Evolutionary conservation across 75 land plant genomes (phyloP).

Genomic region (Isoetes taiwanensis): DNA sequence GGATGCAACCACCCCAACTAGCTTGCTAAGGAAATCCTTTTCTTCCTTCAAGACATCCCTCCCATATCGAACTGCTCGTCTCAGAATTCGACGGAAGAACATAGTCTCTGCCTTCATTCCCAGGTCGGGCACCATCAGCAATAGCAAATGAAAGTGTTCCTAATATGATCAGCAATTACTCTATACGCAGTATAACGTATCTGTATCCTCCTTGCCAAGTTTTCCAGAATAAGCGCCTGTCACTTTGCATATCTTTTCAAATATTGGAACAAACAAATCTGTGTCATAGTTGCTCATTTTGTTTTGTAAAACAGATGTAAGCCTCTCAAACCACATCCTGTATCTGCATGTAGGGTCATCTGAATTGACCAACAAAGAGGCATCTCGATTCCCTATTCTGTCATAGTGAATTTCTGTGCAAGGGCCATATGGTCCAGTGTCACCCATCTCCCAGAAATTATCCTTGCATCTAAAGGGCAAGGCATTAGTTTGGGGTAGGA

Average conservation of each 20-base stretch:
- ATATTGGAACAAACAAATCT: constrained; percentile 79
- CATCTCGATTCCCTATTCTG: constrained; percentile 74
- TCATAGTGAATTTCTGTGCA: constrained; percentile 96
- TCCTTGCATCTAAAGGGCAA: constrained; percentile 96
- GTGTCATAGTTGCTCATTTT: constrained; percentile 98
- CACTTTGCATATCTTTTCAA: constrained; percentile 73
- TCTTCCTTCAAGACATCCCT: constrained; percentile 77
- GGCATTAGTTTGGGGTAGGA: constrained; percentile 49
- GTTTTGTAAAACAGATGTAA: constrained; percentile 76
- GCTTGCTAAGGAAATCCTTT: constrained; percentile 88
- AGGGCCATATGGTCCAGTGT: constrained; percentile 97
- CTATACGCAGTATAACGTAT: constrained; percentile 85
- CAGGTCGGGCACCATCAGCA: constrained; percentile 96
- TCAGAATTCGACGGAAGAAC: constrained; percentile 73
- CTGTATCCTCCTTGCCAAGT: constrained; percentile 76
- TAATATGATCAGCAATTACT: constrained; percentile 91
- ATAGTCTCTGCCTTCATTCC: constrained; percentile 94
- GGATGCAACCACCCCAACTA: constrained; percentile 52
- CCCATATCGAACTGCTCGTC: constrained; percentile 91
- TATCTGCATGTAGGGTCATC: constrained; percentile 98
- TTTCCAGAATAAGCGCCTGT: constrained; percentile 80
- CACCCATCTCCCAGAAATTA: constrained; percentile 99
- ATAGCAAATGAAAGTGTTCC: constrained; percentile 96
- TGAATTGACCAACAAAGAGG: constrained; percentile 68
- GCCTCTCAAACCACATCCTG: constrained; percentile 94